Conservation (phyloP, 1,284 basidiomycete genomes). For the Microbotryomycetes sp. region DNA sequence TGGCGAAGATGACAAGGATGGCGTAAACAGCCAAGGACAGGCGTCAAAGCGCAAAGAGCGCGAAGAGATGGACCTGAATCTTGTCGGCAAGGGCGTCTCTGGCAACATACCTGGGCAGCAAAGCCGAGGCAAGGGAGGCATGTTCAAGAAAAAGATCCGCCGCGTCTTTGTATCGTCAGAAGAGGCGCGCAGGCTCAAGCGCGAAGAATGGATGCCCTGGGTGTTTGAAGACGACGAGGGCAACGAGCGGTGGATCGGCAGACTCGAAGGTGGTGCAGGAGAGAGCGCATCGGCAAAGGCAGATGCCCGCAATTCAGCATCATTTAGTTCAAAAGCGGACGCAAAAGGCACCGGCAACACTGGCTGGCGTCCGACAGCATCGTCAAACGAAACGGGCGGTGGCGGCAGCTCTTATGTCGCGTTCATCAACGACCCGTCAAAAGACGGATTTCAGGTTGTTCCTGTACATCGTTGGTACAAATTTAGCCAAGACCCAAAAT, state of each 20-base stretch:
- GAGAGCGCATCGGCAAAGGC: slow-evolving; percentile 40
- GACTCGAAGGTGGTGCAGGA: slow-evolving; percentile 61
- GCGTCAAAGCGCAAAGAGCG: slow-evolving; percentile 45
- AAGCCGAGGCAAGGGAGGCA: slow-evolving; percentile 45
- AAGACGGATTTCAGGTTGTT: slow-evolving; percentile 66
- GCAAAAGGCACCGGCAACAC: slow-evolving; percentile 6
- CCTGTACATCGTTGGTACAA: slow-evolving; percentile 82
- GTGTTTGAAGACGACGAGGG: slow-evolving; percentile 68
- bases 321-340: not conserved
- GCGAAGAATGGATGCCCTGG: slow-evolving; percentile 82
- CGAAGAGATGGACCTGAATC: slow-evolving; percentile 35
- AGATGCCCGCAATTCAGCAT: slow-evolving; percentile 1
- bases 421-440: slow-evolving; percentile 37
- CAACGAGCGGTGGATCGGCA: slow-evolving; percentile 63
- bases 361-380: slow-evolving; percentile 22
- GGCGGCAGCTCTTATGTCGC: slow-evolving; percentile 37
- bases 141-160: slow-evolving; percentile 74
- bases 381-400: slow-evolving; percentile 24
- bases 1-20: slow-evolving; percentile 18
- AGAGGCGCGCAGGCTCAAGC: slow-evolving; percentile 58
- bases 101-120: slow-evolving; percentile 6
- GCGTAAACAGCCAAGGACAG: slow-evolving; percentile 45
- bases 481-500: slow-evolving; percentile 71
- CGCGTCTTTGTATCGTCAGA: slow-evolving; percentile 70
- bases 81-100: slow-evolving; percentile 23